Evolutionary conservation across 2,329 filamentous ascomycete genomes (phyloP).

Genomic region (Aspergillus sp.): DNA sequence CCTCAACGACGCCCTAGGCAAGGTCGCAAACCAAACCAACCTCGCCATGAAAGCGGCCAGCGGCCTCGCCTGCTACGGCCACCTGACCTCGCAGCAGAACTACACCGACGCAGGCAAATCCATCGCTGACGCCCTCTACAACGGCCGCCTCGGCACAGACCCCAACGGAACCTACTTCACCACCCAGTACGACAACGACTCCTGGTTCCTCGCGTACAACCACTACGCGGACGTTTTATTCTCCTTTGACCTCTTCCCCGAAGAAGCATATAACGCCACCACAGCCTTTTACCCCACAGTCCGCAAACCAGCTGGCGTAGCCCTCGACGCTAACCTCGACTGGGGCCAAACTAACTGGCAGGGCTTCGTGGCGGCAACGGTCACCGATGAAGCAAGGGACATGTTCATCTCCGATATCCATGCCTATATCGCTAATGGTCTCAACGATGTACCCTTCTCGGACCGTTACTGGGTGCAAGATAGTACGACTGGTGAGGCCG

Average conservation of each 20-base stretch:
- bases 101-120: slow-evolving; percentile 36
- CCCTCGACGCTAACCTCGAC: slow-evolving; percentile 33
- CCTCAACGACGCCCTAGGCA: slow-evolving; percentile 42
- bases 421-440: slow-evolving; percentile 36
- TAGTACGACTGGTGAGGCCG: slow-evolving; percentile 22
- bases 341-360: slow-evolving; percentile 46
- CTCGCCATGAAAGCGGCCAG: slow-evolving; percentile 47
- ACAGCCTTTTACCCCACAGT: slow-evolving; percentile 36
- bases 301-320: slow-evolving; percentile 32
- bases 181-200: slow-evolving; percentile 33
- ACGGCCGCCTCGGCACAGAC: slow-evolving; percentile 33
- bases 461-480: slow-evolving; percentile 38
- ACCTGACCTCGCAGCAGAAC: slow-evolving; percentile 29
- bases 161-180: slow-evolving; percentile 36
- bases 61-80: slow-evolving; percentile 36
- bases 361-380: slow-evolving; percentile 35
- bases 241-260: slow-evolving; percentile 36
- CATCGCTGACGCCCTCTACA: slow-evolving; percentile 36
- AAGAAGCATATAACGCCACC: slow-evolving; percentile 36
- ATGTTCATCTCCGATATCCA: slow-evolving; percentile 36
- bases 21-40: slow-evolving; percentile 43
- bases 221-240: slow-evolving; percentile 41
- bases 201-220: slow-evolving; percentile 39
- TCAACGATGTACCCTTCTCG: slow-evolving; percentile 39
- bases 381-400: slow-evolving; percentile 21